These are phyloP conservation scores for Aspergillus costaricaensis DNA, from an alignment of 2,329 filamentous ascomycete genomes.

Conservation along the genomic window DNA sequence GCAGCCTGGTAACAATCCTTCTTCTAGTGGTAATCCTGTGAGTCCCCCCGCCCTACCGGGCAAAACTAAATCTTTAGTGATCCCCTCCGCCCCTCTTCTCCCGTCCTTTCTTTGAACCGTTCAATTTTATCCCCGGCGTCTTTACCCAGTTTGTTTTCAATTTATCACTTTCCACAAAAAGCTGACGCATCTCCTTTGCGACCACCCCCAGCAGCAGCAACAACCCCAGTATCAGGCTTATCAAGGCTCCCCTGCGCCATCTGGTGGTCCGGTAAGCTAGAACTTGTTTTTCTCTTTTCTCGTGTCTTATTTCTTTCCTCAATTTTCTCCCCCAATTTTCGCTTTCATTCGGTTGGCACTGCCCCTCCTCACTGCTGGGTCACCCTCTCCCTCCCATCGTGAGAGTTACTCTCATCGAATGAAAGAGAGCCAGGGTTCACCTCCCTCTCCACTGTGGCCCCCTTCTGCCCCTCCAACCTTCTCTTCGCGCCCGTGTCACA, in stretches of 20 bases:
- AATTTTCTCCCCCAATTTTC: not conserved
- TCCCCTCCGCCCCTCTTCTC: conserved; percentile 12
- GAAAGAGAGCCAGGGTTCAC: conserved; percentile 2
- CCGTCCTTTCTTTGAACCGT: not conserved
- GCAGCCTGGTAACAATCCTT: conserved; percentile 29
- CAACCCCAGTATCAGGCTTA: conserved; percentile 57
- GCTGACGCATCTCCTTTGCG: conserved; percentile 7
- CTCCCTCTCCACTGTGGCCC: conserved; percentile 8
- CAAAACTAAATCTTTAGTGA: conserved; percentile 8
- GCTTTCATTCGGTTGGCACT: conserved; percentile 6
- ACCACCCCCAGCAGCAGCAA: conserved; percentile 17
- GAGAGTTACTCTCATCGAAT: conserved; percentile 17
- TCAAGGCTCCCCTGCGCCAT: conserved; percentile 41
- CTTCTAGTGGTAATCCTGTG: conserved; percentile 35
- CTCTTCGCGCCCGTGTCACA: not conserved
- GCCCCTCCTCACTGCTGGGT: conserved; percentile 12
- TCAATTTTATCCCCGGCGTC: not conserved
- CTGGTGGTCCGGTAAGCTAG: conserved; percentile 40
- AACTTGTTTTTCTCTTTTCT: conserved; percentile 17
- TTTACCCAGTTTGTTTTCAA: not conserved
- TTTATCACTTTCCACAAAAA: not conserved
- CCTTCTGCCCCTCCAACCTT: conserved; percentile 5
- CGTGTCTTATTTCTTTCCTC: conserved; percentile 5
- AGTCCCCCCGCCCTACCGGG: conserved; percentile 38
- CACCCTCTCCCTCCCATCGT: conserved; percentile 9